These are phyloP conservation scores for Coemansia sp. DNA, from an alignment of 192 early-diverging fungal species.

Conservation along the genomic window DNA sequence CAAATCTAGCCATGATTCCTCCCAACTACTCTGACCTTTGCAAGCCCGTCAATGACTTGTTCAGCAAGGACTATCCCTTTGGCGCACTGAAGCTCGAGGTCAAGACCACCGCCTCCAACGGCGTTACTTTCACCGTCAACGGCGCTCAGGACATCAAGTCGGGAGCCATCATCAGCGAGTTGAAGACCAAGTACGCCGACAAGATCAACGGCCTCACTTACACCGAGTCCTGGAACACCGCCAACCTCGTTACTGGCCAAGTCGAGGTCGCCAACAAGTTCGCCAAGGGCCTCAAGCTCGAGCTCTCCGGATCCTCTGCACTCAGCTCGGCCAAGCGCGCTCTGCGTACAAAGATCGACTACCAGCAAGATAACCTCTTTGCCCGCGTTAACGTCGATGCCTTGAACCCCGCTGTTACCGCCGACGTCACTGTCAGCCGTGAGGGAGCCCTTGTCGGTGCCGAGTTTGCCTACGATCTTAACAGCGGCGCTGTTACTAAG, in stretches of 20 bases:
- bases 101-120: slow-evolving; percentile 94
- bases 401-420: slow-evolving; percentile 89
- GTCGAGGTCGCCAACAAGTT: slow-evolving; percentile 93
- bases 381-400: slow-evolving; percentile 88
- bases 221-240: slow-evolving; percentile 97
- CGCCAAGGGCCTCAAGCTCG: slow-evolving; percentile 96
- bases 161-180: slow-evolving; percentile 90
- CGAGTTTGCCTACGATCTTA: slow-evolving; percentile 92
- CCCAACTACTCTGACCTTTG: slow-evolving; percentile 92
- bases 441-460: slow-evolving; percentile 91
- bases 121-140: slow-evolving; percentile 95
- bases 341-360: slow-evolving; percentile 70
- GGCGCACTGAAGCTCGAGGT: slow-evolving; percentile 94
- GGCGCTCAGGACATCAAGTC: slow-evolving; percentile 95
- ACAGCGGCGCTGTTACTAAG: slow-evolving; percentile 83
- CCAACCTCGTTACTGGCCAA: slow-evolving; percentile 88
- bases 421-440: slow-evolving; percentile 85
- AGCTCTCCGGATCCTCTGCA: slow-evolving; percentile 79
- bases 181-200: slow-evolving; percentile 98
- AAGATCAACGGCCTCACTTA: slow-evolving; percentile 91
- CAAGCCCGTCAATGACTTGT: slow-evolving; percentile 92
- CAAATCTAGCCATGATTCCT: slow-evolving; percentile 57
- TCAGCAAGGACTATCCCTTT: slow-evolving; percentile 96
- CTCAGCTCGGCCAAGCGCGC: slow-evolving; percentile 64
- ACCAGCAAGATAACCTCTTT: slow-evolving; percentile 96